Conservation (phyloP, 176 grass and related monocot genomes). For the Alloteropsis semialata region DNA sequence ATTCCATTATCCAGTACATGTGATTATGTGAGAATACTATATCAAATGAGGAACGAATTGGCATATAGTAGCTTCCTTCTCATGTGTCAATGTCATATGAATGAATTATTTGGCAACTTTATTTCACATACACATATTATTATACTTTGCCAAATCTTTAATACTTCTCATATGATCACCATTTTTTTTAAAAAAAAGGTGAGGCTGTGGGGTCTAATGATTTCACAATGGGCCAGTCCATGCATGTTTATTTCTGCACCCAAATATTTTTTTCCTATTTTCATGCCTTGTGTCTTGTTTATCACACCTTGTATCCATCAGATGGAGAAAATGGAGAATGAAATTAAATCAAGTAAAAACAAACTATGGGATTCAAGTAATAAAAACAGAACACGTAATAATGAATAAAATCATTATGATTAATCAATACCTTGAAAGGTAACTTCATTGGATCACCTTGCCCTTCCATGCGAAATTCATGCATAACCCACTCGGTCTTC, state of each 20-base stretch:
- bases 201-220: neutral
- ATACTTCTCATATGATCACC: neutral
- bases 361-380: neutral
- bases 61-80: neutral
- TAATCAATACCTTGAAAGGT: conserved; percentile 46
- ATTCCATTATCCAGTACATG: conserved; percentile 18
- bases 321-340: neutral
- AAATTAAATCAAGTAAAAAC: conserved; percentile 1
- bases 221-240: neutral
- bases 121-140: neutral
- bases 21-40: neutral
- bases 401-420: neutral
- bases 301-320: neutral
- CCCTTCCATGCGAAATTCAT: conserved; percentile 80
- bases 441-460: conserved; percentile 45
- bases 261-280: neutral
- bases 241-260: neutral
- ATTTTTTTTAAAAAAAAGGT: neutral
- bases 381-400: neutral
- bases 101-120: neutral
- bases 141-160: neutral
- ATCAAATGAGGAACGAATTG: neutral
- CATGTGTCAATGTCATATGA: neutral
- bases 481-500: conserved; percentile 99
- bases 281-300: neutral